These are phyloP conservation scores for Fusarium pseudonygamai DNA, from an alignment of 2,329 filamentous ascomycete species.

Conservation along the genomic window DNA sequence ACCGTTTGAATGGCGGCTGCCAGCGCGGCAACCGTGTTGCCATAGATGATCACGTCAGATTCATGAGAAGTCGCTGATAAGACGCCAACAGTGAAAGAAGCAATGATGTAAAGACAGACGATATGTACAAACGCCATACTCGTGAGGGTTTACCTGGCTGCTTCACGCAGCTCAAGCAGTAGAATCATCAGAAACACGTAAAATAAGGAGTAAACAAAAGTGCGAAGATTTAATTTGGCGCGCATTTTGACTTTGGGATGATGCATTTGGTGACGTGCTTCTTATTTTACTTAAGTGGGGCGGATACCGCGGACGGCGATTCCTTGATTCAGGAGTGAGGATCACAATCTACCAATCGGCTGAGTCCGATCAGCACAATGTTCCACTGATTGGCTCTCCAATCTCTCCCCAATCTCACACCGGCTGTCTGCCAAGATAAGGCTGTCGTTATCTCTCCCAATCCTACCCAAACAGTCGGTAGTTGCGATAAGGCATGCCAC, in stretches of 20 bases:
- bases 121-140: neutral
- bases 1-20: slow-evolving; percentile 30
- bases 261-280: neutral
- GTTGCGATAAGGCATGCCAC: neutral
- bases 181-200: neutral
- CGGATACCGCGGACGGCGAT: slow-evolving; percentile 4
- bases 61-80: slow-evolving; percentile 1
- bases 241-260: neutral
- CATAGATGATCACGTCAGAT: slow-evolving; percentile 32
- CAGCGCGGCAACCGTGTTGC: slow-evolving; percentile 32
- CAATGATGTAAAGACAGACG: neutral
- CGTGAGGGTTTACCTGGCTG: neutral
- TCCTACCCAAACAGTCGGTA: neutral
- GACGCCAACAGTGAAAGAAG: neutral
- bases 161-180: neutral
- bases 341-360: slow-evolving; percentile 3
- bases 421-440: neutral
- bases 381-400: neutral
- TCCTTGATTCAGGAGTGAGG: neutral
- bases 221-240: neutral
- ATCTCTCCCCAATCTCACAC: slow-evolving; percentile 2
- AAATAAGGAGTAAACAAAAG: neutral
- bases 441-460: neutral
- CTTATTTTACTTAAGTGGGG: slow-evolving; percentile 1
- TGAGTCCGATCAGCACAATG: neutral